Percentiles rank a stretch among this genome's conserved stretches.
phyloP scores from a whole-genome alignment of 108 stramenopile genomes.

The Thalassiosira profunda region DNA sequence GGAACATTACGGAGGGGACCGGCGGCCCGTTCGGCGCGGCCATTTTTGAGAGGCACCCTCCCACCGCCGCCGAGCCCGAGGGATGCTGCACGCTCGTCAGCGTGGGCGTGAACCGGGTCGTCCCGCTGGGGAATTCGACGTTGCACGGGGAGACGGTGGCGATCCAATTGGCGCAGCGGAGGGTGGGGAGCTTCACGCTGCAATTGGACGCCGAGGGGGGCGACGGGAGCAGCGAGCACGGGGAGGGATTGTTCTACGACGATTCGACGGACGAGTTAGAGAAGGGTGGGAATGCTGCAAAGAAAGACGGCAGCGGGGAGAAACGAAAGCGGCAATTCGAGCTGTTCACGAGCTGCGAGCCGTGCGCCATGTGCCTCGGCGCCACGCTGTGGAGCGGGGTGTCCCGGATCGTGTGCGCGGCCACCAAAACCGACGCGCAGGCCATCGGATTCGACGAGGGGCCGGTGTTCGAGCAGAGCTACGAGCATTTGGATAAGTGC shows the following conservation, averaged over 20 bases:
- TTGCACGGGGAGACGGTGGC: constrained; percentile 91
- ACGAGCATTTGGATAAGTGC: constrained; percentile 64
- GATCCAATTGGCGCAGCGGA: constrained; percentile 83
- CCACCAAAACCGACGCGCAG: constrained; percentile 84
- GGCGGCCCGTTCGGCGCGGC: constrained; percentile 89
- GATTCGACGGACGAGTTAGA: not conserved
- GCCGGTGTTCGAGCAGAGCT: constrained; percentile 83
- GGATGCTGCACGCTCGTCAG: constrained; percentile 55
- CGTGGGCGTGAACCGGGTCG: constrained; percentile 82
- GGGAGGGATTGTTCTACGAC: constrained; percentile 34
- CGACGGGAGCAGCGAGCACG: constrained; percentile 13
- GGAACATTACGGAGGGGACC: constrained; percentile 69
- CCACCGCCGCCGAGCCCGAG: constrained; percentile 29
- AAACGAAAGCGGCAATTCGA: constrained; percentile 54
- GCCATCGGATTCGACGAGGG: constrained; percentile 92
- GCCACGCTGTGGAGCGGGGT: constrained; percentile 90
- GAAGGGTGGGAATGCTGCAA: not conserved
- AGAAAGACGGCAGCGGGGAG: not conserved
- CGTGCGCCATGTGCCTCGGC: constrained; percentile 88
- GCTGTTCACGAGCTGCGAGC: constrained; percentile 86
- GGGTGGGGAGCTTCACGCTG: constrained; percentile 60
- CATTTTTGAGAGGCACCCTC: constrained; percentile 72
- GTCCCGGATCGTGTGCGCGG: constrained; percentile 75
- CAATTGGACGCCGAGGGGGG: constrained; percentile 23
- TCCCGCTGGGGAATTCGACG: constrained; percentile 76